Conservation (phyloP, 2,329 filamentous ascomycete species). For the Fusarium buxicola region DNA sequence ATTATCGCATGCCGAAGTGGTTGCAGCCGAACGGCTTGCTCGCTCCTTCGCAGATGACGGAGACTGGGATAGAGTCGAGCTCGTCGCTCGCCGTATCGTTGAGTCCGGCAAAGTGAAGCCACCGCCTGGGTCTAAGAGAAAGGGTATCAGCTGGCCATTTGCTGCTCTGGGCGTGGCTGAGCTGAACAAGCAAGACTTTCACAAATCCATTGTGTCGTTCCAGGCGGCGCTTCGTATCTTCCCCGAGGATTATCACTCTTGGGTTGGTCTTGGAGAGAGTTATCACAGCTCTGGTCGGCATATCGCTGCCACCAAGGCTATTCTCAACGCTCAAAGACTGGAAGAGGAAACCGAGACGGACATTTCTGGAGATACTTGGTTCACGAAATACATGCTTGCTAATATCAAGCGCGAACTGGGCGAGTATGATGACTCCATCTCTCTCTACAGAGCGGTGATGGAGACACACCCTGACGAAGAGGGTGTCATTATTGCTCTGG, state of each 20-base stretch:
- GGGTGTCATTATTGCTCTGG: conserved; percentile 85
- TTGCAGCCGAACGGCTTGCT: conserved; percentile 88
- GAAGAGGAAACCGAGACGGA: conserved; percentile 68
- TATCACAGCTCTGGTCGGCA: conserved; percentile 95
- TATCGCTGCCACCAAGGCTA: conserved; percentile 92
- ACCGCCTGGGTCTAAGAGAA: conserved; percentile 91
- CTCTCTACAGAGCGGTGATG: conserved; percentile 80
- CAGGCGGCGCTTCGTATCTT: conserved; percentile 87
- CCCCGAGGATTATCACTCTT: conserved; percentile 91
- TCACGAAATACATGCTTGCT: conserved; percentile 94
- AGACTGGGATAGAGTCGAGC: conserved; percentile 97
- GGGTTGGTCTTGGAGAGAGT: conserved; percentile 96
- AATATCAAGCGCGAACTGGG: conserved; percentile 94
- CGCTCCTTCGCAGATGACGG: conserved; percentile 87
- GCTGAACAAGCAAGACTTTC: conserved; percentile 91
- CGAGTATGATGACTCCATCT: conserved; percentile 86
- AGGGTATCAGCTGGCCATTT: conserved; percentile 95
- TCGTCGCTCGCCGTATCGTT: conserved; percentile 89
- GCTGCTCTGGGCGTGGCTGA: conserved; percentile 94
- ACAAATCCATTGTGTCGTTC: conserved; percentile 90
- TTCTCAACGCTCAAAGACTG: conserved; percentile 83
- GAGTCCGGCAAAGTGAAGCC: conserved; percentile 95
- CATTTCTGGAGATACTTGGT: conserved; percentile 81
- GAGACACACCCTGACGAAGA: conserved; percentile 77
- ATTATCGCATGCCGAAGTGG: conserved; percentile 85